phyloP scores from a whole-genome alignment of 352 stramenopile genomes.

The Globisporangium paddicum region DNA sequence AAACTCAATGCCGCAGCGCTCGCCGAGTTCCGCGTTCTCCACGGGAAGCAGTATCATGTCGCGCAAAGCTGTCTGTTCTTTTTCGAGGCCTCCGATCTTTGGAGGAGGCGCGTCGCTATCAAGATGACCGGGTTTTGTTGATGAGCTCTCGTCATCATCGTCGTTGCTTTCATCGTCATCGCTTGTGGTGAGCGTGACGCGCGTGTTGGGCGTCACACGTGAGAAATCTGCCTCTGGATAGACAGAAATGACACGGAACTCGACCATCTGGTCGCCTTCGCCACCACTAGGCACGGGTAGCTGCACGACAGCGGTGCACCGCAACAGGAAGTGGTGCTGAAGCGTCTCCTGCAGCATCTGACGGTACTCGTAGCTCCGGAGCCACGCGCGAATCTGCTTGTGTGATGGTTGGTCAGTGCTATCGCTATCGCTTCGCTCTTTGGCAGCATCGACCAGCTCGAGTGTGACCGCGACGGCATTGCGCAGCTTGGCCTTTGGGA shows the following conservation, averaged over 20 bases:
- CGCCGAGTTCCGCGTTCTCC: constrained; percentile 25
- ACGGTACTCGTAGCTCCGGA: constrained; percentile 27
- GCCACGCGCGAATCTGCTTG: neutral
- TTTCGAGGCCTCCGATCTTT: constrained; percentile 62
- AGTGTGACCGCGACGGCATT: constrained; percentile 48
- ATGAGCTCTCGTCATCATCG: neutral
- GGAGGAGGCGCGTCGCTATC: neutral
- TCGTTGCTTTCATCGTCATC: neutral
- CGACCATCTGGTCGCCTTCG: constrained; percentile 11
- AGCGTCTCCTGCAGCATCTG: constrained; percentile 54
- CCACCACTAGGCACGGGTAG: constrained; percentile 28
- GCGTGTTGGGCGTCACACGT: constrained; percentile 34
- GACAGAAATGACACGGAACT: constrained; percentile 42
- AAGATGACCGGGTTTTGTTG: neutral
- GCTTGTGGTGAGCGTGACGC: constrained; percentile 37
- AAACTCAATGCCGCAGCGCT: constrained; percentile 41
- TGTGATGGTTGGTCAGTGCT: neutral
- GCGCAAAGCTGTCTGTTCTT: constrained; percentile 47
- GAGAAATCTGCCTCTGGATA: constrained; percentile 34
- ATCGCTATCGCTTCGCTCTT: neutral
- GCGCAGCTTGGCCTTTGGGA: constrained; percentile 35
- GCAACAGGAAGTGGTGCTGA: constrained; percentile 45
- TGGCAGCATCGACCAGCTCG: constrained; percentile 17
- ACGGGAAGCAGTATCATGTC: constrained; percentile 73
- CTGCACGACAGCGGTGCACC: constrained; percentile 27